Evolutionary conservation across 202 grass and related monocot species (phyloP).

Genomic region (Digitaria exilis): DNA sequence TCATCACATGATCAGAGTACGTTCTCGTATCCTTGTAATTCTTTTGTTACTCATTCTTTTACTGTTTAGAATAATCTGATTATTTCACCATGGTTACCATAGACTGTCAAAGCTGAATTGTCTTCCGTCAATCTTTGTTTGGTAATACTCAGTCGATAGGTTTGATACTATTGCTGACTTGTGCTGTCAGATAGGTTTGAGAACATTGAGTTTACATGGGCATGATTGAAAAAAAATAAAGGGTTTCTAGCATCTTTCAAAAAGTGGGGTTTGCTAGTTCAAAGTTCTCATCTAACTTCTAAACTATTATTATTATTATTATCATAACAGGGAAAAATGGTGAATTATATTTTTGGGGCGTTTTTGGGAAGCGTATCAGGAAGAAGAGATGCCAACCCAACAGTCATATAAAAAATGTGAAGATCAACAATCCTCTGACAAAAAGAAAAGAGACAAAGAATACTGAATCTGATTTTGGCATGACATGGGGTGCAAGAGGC

Average conservation of each 20-base stretch:
- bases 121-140: not conserved
- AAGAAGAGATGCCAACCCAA: conserved; percentile 24
- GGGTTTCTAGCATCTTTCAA: conserved; percentile 23
- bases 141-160: not conserved
- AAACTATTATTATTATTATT: not conserved
- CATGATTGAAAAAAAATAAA: conserved; percentile 14
- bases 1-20: conserved; percentile 61
- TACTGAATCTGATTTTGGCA: conserved; percentile 23
- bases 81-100: not conserved
- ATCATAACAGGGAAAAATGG: conserved; percentile 56
- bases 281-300: conserved; percentile 31
- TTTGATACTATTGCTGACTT: not conserved
- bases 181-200: not conserved
- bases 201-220: not conserved
- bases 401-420: conserved; percentile 22
- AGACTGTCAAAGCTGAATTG: conserved; percentile 6
- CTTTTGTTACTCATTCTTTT: conserved; percentile 2
- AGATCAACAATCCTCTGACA: conserved; percentile 22
- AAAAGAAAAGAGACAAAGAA: conserved; percentile 7
- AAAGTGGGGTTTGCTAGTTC: conserved; percentile 7
- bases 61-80: not conserved
- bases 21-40: conserved; percentile 23
- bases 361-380: conserved; percentile 52
- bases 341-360: conserved; percentile 69
- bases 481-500: not conserved